phyloP scores from a whole-genome alignment of 306 rosid genomes.

The Quillaja saponaria region DNA sequence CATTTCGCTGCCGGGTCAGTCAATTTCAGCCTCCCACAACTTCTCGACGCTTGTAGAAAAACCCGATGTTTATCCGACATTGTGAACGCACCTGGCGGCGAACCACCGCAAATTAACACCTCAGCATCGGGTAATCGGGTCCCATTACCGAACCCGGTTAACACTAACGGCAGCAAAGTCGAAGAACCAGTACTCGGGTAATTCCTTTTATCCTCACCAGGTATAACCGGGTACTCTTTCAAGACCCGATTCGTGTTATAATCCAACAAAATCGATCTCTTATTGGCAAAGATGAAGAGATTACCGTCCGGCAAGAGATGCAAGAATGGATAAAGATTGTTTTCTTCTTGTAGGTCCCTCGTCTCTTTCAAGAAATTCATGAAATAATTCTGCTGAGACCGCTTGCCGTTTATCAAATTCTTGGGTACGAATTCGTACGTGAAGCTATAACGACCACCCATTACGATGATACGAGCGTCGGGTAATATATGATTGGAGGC shows the following conservation, averaged over 20 bases:
- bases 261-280: conserved; percentile 52
- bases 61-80: conserved; percentile 22
- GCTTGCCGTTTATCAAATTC: background rate
- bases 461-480: conserved; percentile 49
- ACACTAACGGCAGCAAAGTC: conserved; percentile 53
- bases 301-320: conserved; percentile 70
- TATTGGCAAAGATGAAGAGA: conserved; percentile 76
- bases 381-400: conserved; percentile 6
- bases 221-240: conserved; percentile 46
- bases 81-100: conserved; percentile 51
- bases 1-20: conserved; percentile 55
- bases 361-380: conserved; percentile 57
- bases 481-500: conserved; percentile 69
- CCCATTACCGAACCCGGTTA: conserved; percentile 21
- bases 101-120: conserved; percentile 75
- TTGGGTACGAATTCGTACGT: conserved; percentile 72
- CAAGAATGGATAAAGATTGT: conserved; percentile 86
- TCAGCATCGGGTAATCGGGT: conserved; percentile 43
- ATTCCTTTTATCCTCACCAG: conserved; percentile 54
- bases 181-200: conserved; percentile 88
- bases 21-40: conserved; percentile 57
- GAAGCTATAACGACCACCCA: conserved; percentile 55
- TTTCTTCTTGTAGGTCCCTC: conserved; percentile 55
- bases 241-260: conserved; percentile 33
- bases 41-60: conserved; percentile 47